Percentiles rank a stretch among this genome's conserved stretches.
Evolutionary conservation across 176 grass and related monocot genomes (phyloP).

Genomic region (Dendrocalamus sinicus): DNA sequence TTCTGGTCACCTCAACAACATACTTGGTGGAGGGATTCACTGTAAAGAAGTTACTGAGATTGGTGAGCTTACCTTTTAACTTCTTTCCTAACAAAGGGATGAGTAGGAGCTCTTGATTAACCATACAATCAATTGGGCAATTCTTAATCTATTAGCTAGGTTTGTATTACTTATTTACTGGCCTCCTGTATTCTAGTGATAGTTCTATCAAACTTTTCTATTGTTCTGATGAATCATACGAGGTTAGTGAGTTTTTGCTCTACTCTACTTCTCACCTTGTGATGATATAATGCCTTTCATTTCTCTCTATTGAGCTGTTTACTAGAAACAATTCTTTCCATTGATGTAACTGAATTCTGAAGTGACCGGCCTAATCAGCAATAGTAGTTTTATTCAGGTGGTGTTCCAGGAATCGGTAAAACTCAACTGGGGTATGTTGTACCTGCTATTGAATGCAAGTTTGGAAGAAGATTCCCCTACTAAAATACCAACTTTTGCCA

Average conservation of each 20-base stretch:
- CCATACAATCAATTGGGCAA: slow-evolving; percentile 8
- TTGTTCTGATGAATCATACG: background rate
- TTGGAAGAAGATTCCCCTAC: slow-evolving; percentile 7
- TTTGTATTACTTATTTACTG: slow-evolving; percentile 28
- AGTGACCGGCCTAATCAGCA: slow-evolving; percentile 31
- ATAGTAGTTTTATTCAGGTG: slow-evolving; percentile 63
- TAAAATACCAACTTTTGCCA: slow-evolving; percentile 51
- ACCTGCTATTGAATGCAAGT: slow-evolving; percentile 18
- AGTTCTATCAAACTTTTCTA: background rate
- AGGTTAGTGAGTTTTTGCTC: background rate
- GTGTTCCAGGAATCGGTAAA: slow-evolving; percentile 95
- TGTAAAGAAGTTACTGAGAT: slow-evolving; percentile 96
- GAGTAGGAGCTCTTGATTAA: slow-evolving; percentile 2
- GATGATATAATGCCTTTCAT: background rate
- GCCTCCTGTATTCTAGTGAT: slow-evolving; percentile 1
- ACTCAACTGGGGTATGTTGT: slow-evolving; percentile 89
- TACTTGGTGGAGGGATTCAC: slow-evolving; percentile 97
- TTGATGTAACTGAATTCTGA: slow-evolving; percentile 34
- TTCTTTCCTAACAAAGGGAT: background rate
- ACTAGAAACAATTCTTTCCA: background rate
- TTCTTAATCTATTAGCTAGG: slow-evolving; percentile 5
- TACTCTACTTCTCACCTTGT: background rate
- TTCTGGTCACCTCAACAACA: slow-evolving; percentile 63
- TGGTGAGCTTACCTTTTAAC: slow-evolving; percentile 50
- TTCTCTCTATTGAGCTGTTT: slow-evolving; percentile 14